phyloP scores from a whole-genome alignment of 2,329 filamentous ascomycete species.

The Cordyceps tenuipes region DNA sequence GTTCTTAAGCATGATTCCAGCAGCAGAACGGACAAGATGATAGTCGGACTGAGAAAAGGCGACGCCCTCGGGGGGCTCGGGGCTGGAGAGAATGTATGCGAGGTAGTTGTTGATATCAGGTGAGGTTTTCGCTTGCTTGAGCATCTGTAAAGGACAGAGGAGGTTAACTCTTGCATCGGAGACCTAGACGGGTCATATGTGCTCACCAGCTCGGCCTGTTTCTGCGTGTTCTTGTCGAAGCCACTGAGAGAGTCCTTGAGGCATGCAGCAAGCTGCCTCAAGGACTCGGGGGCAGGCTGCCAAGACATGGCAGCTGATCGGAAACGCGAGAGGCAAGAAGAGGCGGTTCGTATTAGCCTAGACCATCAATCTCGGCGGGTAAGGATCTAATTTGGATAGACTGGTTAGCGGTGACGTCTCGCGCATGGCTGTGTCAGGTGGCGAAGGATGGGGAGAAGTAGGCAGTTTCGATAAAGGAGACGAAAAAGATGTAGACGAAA shows the following conservation, averaged over 20 bases:
- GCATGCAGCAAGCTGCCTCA: slow-evolving; percentile 81
- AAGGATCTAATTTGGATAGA: slow-evolving; percentile 3
- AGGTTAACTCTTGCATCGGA: slow-evolving; percentile 18
- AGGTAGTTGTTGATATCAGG: slow-evolving; percentile 98
- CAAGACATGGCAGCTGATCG: slow-evolving; percentile 63
- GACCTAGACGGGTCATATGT: neutral
- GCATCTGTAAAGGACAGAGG: slow-evolving; percentile 59
- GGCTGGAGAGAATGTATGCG: slow-evolving; percentile 75
- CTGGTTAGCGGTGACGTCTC: neutral
- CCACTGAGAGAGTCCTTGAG: slow-evolving; percentile 88
- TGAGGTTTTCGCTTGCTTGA: slow-evolving; percentile 76
- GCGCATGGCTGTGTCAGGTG: neutral
- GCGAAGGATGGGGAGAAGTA: neutral
- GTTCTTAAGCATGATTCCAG: slow-evolving; percentile 93
- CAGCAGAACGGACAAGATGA: slow-evolving; percentile 73
- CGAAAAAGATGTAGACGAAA: neutral
- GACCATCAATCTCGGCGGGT: slow-evolving; percentile 11
- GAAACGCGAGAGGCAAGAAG: neutral
- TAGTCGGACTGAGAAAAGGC: slow-evolving; percentile 53
- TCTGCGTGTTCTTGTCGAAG: slow-evolving; percentile 70
- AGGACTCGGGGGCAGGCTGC: slow-evolving; percentile 80
- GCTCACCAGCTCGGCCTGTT: slow-evolving; percentile 79
- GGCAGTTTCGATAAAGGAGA: neutral
- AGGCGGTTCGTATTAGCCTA: neutral
- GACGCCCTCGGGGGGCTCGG: slow-evolving; percentile 52